Evolutionary conservation across 331 rosid species (phyloP).

Genomic region (Stylosanthes scabra): DNA sequence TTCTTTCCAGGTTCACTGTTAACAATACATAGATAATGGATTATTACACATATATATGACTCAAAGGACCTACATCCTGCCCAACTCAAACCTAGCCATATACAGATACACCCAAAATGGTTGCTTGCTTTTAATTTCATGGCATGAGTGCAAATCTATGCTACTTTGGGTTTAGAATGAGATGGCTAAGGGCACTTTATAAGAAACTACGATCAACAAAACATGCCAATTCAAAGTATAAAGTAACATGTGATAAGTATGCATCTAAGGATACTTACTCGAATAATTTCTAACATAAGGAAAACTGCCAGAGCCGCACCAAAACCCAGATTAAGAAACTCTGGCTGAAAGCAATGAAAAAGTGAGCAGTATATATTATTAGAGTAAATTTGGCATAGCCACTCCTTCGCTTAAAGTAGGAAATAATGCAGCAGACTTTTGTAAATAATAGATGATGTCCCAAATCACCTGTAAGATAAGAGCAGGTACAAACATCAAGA

Average conservation of each 20-base stretch:
- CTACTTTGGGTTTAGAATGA: slow-evolving; percentile 16
- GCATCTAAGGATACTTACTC: slow-evolving; percentile 63
- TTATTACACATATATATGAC: neutral
- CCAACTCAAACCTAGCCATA: slow-evolving; percentile 42
- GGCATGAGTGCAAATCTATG: slow-evolving; percentile 18
- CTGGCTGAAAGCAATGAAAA: slow-evolving; percentile 68
- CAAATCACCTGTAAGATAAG: slow-evolving; percentile 87
- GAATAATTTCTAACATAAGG: slow-evolving; percentile 82
- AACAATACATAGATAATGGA: too few species aligned
- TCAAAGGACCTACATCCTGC: slow-evolving; percentile 37
- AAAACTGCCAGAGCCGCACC: slow-evolving; percentile 93
- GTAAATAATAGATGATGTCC: slow-evolving; percentile 27
- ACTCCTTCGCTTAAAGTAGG: slow-evolving; percentile 1
- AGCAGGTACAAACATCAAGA: slow-evolving; percentile 93
- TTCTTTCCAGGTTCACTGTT: too few species aligned
- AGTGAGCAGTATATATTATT: slow-evolving; percentile 30
- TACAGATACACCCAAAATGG: slow-evolving; percentile 44
- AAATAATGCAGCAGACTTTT: neutral
- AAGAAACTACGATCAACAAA: slow-evolving; percentile 22
- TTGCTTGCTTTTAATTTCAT: slow-evolving; percentile 28
- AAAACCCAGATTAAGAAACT: slow-evolving; percentile 88
- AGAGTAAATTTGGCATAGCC: slow-evolving; percentile 3
- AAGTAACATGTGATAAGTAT: slow-evolving; percentile 19
- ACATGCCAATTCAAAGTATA: slow-evolving; percentile 29
- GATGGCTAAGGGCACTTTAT: neutral